Evolutionary conservation across 2,329 filamentous ascomycete species (phyloP).

Genomic region (Hypomyces perniciosus): DNA sequence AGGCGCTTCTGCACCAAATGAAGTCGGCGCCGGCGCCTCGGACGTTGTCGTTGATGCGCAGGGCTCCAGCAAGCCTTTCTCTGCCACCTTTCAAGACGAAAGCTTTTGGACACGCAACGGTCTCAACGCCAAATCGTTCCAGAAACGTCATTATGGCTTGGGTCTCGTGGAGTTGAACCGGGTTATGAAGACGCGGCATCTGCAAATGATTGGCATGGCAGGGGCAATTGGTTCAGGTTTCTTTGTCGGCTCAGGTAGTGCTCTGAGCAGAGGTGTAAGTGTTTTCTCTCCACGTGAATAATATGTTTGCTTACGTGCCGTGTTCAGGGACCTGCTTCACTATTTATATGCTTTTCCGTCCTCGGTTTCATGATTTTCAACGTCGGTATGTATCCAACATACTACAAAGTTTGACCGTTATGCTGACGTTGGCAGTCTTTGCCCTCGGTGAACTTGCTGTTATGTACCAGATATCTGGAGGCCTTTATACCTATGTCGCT

Average conservation of each 20-base stretch:
- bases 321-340: slow-evolving; percentile 31
- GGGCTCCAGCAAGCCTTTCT: too few relatives aligned
- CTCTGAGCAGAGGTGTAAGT: slow-evolving; percentile 42
- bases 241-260: slow-evolving; percentile 49
- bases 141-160: slow-evolving; percentile 27
- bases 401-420: neutral
- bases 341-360: slow-evolving; percentile 47
- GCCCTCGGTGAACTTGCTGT: slow-evolving; percentile 57
- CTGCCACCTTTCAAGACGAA: too few relatives aligned
- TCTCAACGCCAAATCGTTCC: slow-evolving; percentile 34
- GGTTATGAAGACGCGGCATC: slow-evolving; percentile 47
- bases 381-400: slow-evolving; percentile 31
- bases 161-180: slow-evolving; percentile 33
- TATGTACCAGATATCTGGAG: slow-evolving; percentile 56
- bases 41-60: too few relatives aligned
- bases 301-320: neutral
- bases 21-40: too few relatives aligned
- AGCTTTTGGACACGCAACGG: slow-evolving; percentile 33
- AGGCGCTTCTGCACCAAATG: too few relatives aligned
- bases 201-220: slow-evolving; percentile 56
- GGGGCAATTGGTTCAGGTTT: slow-evolving; percentile 26
- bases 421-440: slow-evolving; percentile 33
- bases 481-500: slow-evolving; percentile 56
- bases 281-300: neutral
- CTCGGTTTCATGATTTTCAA: slow-evolving; percentile 57